phyloP scores from a whole-genome alignment of 371 early-diverging fungal species.

The Dichotomocladium elegans region DNA sequence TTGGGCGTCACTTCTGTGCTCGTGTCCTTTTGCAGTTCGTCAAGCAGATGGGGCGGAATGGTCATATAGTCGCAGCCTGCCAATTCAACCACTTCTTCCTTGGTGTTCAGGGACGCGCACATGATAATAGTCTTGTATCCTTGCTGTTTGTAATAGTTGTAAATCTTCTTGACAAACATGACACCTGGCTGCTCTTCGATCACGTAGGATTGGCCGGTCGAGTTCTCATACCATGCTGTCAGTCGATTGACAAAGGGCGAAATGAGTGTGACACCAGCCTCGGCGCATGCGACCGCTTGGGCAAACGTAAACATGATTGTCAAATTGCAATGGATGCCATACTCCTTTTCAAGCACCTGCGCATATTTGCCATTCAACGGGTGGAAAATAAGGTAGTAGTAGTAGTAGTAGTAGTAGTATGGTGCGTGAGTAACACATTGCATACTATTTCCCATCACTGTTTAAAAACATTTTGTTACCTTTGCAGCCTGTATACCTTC shows the following conservation, averaged over 20 bases:
- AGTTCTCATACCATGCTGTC: conserved; percentile 95
- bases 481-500: conserved; percentile 96
- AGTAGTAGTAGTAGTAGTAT: too few species aligned
- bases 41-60: conserved; percentile 87
- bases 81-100: conserved; percentile 93
- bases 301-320: conserved; percentile 94
- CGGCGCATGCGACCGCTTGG: conserved; percentile 96
- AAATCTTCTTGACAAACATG: conserved; percentile 85
- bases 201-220: conserved; percentile 77
- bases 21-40: conserved; percentile 65
- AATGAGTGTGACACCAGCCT: conserved; percentile 93
- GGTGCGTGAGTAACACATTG: background rate
- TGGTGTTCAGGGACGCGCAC: conserved; percentile 98
- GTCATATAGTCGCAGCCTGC: conserved; percentile 97
- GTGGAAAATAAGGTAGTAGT: too few species aligned
- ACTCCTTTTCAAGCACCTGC: conserved; percentile 80
- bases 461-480: background rate
- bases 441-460: too few species aligned
- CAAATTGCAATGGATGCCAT: conserved; percentile 97
- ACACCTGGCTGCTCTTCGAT: conserved; percentile 90
- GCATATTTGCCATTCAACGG: too few species aligned
- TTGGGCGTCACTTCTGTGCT: conserved; percentile 63
- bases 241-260: conserved; percentile 98
- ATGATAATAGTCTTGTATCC: conserved; percentile 97
- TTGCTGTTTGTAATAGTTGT: conserved; percentile 98